Conservation (phyloP, 192 early-diverging fungal species). For the Umbelopsis vinacea region DNA sequence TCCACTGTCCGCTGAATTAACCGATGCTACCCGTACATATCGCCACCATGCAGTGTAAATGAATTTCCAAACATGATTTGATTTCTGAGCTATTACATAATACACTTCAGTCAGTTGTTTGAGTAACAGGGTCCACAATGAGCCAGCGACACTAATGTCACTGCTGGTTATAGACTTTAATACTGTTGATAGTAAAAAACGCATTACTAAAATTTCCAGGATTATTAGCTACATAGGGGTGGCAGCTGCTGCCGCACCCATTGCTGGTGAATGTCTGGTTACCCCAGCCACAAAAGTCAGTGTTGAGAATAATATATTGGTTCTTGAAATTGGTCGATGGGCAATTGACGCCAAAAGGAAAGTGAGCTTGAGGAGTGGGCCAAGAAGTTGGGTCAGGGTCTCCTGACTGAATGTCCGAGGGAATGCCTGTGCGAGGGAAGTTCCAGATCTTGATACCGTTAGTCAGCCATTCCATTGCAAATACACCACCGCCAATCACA, state of each 20-base stretch:
- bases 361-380: conserved; percentile 26
- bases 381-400: conserved; percentile 43
- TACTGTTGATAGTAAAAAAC: conserved; percentile 25
- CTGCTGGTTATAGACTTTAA: conserved; percentile 28
- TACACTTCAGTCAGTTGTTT: too few relatives aligned
- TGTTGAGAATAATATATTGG: background rate
- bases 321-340: conserved; percentile 12
- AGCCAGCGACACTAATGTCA: background rate
- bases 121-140: too few relatives aligned
- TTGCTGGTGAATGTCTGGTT: conserved; percentile 6
- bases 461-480: conserved; percentile 39
- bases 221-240: conserved; percentile 23
- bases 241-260: conserved; percentile 27
- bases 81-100: too few relatives aligned
- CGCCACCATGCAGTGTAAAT: background rate
- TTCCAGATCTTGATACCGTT: conserved; percentile 47
- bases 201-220: conserved; percentile 25
- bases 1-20: too few relatives aligned
- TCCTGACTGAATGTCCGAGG: conserved; percentile 37
- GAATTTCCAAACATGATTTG: background rate
- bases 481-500: conserved; percentile 45
- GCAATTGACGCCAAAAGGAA: conserved; percentile 19
- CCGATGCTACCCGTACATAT: too few relatives aligned
- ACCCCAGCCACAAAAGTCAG: conserved; percentile 39
- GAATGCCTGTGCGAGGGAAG: conserved; percentile 38